phyloP scores from a whole-genome alignment of 176 grass and related monocot genomes.

The Saccharum officinarum region DNA sequence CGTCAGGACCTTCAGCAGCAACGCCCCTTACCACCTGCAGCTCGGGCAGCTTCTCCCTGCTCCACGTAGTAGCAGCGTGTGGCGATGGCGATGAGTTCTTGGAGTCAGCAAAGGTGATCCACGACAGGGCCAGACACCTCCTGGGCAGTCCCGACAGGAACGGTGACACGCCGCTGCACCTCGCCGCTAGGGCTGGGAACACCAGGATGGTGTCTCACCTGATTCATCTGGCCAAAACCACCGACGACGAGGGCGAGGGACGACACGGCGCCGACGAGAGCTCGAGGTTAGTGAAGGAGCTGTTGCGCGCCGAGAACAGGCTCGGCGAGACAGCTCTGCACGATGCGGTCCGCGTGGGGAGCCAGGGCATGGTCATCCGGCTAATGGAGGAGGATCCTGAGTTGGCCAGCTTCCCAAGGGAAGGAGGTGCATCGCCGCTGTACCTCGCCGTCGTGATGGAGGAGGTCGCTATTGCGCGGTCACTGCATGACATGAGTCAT shows the following conservation, averaged over 20 bases:
- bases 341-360: neutral
- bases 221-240: neutral
- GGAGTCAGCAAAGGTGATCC: neutral
- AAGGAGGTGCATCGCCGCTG: neutral
- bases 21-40: neutral
- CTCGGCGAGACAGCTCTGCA: neutral
- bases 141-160: neutral
- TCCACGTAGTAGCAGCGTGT: neutral
- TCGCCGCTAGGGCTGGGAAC: neutral
- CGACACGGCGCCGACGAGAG: too few relatives aligned
- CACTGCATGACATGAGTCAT: neutral
- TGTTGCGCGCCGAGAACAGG: neutral
- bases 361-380: neutral
- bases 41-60: neutral
- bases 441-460: neutral
- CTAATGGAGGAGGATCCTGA: neutral
- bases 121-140: neutral
- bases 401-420: neutral
- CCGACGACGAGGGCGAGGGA: neutral
- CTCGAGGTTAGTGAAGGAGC: neutral
- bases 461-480: neutral
- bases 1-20: neutral
- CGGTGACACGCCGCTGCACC: conserved; percentile 10
- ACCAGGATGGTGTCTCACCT: neutral
- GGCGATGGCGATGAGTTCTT: neutral